Percentiles rank a stretch among this genome's conserved stretches.
Conservation (phyloP, 768 basidiomycete genomes). For the Lepiota brunneoincarnata region DNA sequence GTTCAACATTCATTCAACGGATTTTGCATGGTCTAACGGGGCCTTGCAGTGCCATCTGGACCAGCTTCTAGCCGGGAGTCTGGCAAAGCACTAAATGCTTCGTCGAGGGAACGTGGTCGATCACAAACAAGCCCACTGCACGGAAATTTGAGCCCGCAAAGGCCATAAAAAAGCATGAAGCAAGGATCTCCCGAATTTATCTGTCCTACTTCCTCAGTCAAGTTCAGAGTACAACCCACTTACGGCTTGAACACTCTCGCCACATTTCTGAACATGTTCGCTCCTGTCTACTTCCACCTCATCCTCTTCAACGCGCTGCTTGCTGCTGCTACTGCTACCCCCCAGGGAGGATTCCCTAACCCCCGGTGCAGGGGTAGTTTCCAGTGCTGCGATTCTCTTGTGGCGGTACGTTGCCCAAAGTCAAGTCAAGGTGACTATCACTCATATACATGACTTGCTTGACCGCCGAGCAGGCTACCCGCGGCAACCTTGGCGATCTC, state of each 20-base stretch:
- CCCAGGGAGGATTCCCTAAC: constrained; percentile 1
- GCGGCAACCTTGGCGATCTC: no score
- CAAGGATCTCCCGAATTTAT: constrained; percentile 3
- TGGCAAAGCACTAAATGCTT: no score
- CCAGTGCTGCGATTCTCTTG: constrained; percentile 20
- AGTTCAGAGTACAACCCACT: constrained; percentile 1
- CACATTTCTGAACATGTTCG: constrained; percentile 16
- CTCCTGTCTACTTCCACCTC: constrained; percentile 16
- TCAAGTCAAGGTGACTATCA: background rate
- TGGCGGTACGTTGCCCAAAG: constrained; percentile 11
- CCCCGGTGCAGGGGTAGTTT: constrained; percentile 19
- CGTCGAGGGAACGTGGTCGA: no score
- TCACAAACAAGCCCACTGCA: no score
- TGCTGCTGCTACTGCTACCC: constrained; percentile 9
- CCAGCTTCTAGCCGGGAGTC: no score
- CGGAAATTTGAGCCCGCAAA: no score
- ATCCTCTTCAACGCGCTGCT: constrained; percentile 18
- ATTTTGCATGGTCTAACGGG: no score
- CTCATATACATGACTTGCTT: no score
- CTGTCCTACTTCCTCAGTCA: constrained; percentile 7
- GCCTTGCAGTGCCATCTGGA: no score
- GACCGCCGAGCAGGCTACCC: no score
- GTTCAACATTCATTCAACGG: no score
- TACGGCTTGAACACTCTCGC: no score
- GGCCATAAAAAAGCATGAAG: background rate